Evolutionary conservation across 2,329 filamentous ascomycete species (phyloP).

Genomic region (Sporothrix schenckii): DNA sequence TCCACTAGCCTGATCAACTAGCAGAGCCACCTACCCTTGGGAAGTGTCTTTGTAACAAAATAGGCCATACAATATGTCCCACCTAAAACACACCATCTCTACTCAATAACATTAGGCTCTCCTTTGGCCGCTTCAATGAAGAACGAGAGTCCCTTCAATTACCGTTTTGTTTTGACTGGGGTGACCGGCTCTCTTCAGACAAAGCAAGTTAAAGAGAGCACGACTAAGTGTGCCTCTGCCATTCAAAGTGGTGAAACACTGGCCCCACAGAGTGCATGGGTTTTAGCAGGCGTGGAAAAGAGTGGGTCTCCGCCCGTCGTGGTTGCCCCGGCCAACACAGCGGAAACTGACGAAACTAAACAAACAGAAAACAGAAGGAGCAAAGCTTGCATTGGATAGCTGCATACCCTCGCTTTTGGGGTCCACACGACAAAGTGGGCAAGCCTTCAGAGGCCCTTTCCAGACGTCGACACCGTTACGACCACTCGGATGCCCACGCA

Average conservation of each 20-base stretch:
- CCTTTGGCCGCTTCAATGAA: neutral
- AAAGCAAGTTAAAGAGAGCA: neutral
- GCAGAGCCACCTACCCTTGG: too few relatives aligned
- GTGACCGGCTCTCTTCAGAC: conserved; percentile 6
- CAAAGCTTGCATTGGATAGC: neutral
- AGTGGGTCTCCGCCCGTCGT: conserved; percentile 5
- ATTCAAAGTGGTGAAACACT: neutral
- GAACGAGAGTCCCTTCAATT: neutral
- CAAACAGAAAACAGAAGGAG: conserved; percentile 26
- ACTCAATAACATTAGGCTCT: neutral
- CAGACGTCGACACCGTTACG: neutral
- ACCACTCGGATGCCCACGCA: neutral
- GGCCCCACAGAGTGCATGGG: neutral
- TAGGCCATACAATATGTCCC: too few relatives aligned
- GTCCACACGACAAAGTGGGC: neutral
- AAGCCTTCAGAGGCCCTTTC: neutral
- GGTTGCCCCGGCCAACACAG: conserved; percentile 27
- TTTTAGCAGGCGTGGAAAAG: neutral
- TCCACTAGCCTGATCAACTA: too few relatives aligned
- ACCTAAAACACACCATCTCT: too few relatives aligned
- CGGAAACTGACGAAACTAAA: conserved; percentile 15
- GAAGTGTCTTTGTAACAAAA: too few relatives aligned
- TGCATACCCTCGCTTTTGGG: conserved; percentile 7
- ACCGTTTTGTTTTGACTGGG: neutral
- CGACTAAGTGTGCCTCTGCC: neutral